Percentiles rank a stretch among this genome's conserved stretches.
phyloP scores from a whole-genome alignment of 2,329 filamentous ascomycete species.

The Calonectria pseudoreteaudii region DNA sequence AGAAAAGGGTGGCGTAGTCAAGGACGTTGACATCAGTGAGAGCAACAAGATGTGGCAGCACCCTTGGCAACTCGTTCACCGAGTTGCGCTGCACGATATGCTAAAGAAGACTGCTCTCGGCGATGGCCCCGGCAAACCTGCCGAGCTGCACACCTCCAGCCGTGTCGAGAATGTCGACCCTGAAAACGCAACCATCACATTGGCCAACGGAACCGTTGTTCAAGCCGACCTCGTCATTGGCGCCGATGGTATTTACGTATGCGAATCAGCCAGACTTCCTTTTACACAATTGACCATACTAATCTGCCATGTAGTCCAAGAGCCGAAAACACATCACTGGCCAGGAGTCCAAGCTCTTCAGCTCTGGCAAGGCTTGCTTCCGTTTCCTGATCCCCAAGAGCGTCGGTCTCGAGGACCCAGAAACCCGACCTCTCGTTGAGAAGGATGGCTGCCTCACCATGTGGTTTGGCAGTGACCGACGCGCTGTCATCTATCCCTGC shows the following conservation, averaged over 20 bases:
- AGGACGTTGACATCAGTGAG: slow-evolving; percentile 48
- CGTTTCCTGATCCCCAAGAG: slow-evolving; percentile 62
- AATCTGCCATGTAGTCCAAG: slow-evolving; percentile 27
- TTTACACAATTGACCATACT: not conserved
- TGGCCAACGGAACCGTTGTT: slow-evolving; percentile 57
- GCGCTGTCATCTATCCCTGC: slow-evolving; percentile 62
- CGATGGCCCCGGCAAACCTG: slow-evolving; percentile 51
- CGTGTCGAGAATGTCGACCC: slow-evolving; percentile 58
- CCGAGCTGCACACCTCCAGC: slow-evolving; percentile 52
- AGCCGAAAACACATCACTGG: slow-evolving; percentile 40
- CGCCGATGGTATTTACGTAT: slow-evolving; percentile 65
- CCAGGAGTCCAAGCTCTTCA: slow-evolving; percentile 46
- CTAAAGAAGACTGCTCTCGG: slow-evolving; percentile 59
- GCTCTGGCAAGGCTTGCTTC: slow-evolving; percentile 66
- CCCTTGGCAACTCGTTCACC: slow-evolving; percentile 62
- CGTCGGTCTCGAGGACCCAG: slow-evolving; percentile 47
- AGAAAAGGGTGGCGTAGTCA: slow-evolving; percentile 49
- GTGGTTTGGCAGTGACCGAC: slow-evolving; percentile 55
- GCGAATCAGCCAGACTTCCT: not conserved
- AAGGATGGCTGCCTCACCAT: slow-evolving; percentile 41
- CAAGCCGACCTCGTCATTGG: slow-evolving; percentile 64
- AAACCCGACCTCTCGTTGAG: slow-evolving; percentile 30
- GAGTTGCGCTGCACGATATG: slow-evolving; percentile 61
- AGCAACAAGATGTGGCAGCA: slow-evolving; percentile 58
- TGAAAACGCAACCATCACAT: slow-evolving; percentile 52